A percentile compares a stretch with the other conserved stretches of the same genome.
Conservation (phyloP, 495 filamentous ascomycete species). For the Gamarada debralockiae region DNA sequence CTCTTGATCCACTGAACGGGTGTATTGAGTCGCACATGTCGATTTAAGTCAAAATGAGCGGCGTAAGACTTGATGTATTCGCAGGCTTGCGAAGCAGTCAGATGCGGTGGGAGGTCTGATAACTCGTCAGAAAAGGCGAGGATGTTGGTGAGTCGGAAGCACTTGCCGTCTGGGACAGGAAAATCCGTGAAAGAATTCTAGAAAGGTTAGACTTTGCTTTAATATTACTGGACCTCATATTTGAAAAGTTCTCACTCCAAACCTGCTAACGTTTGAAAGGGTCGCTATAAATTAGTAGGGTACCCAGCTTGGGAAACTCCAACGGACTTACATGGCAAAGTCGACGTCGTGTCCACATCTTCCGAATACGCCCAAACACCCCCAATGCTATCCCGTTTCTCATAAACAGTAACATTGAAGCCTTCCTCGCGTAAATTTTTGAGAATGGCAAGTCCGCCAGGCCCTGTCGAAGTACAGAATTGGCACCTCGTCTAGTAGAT, state of each 20-base stretch:
- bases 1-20: constrained; percentile 18
- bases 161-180: constrained; percentile 34
- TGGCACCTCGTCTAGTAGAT: background rate
- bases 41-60: constrained; percentile 25
- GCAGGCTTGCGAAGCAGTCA: constrained; percentile 24
- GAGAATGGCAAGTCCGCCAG: constrained; percentile 31
- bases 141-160: background rate
- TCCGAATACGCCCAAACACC: constrained; percentile 36
- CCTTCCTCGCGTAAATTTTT: constrained; percentile 36
- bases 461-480: constrained; percentile 20
- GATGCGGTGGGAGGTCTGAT: constrained; percentile 25
- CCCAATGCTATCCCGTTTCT: constrained; percentile 31
- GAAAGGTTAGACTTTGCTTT: no score
- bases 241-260: no score
- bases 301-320: constrained; percentile 5
- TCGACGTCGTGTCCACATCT: constrained; percentile 26
- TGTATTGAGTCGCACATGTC: constrained; percentile 27
- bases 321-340: constrained; percentile 23
- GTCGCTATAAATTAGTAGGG: constrained; percentile 18
- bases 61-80: constrained; percentile 31
- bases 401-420: constrained; percentile 32
- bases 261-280: constrained; percentile 31
- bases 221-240: no score
- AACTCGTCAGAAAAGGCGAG: background rate
- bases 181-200: constrained; percentile 30